Base-by-base conservation (phyloP, 495 filamentous ascomycete genomes). In the Daldinia concentrica region DNA sequence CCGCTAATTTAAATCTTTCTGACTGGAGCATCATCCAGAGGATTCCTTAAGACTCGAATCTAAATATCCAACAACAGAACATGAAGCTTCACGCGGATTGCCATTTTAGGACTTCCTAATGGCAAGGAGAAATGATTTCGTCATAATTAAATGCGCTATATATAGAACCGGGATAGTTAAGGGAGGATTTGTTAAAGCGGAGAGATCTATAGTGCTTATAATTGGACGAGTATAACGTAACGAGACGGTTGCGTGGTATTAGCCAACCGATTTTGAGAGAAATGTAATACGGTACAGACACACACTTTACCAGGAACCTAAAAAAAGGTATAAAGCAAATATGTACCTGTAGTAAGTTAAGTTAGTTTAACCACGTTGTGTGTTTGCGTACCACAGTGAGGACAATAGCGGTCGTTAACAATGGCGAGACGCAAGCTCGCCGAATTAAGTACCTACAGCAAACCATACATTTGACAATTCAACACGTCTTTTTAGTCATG, bases 131-230 rank as follows among this genome's bases (percentile, higher is more conserved):
- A 48, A 48, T 48, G 9, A n/a, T 29, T 54, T 54, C 50, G 26
- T 54, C 50, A 54, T 54, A 54, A 30, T 30, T 54, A 6, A 54
- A 54, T 54, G 50, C 26, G 50, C 50, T 54, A 54, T 52, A 52
- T 52, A 52, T 52, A 52, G 50, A 52, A 52, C 50, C 24, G 24
- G 50, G 50, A 27, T 26, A 14, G 24, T 52, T 1, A 52, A 12
- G 26, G 24, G 27, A 14, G 0, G 12, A 30, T n/a, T 4, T 22
- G 24, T 48, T 8, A 48, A 48, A 48, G 43, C 43, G 43, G 43
- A 22, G 43, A 48, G 26, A 4, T 29, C 3, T 7, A 27, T 54
- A 54, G 14, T 30, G 26, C 14, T 30, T 54, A 30, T 54, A 5
- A 54, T 54, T 54, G 50, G 50, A 30, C 14, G 26, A 54, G 30